Evolutionary conservation across 441 rosid genomes (phyloP).

Genomic region (Bruguiera hainesii): DNA sequence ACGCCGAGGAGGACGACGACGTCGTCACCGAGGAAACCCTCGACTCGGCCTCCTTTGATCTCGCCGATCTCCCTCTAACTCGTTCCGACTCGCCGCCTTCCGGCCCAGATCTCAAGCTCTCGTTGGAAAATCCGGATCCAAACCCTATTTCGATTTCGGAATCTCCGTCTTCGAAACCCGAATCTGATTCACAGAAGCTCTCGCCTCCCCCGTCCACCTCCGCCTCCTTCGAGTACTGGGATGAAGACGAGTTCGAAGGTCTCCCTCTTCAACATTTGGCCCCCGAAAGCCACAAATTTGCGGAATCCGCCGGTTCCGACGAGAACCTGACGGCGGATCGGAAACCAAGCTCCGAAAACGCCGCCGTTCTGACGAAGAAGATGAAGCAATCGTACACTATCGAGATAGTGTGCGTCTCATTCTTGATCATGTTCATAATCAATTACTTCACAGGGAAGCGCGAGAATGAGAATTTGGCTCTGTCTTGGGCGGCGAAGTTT

Average conservation of each 20-base stretch:
- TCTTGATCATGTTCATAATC: slow-evolving; percentile 51
- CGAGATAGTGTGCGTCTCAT: slow-evolving; percentile 59
- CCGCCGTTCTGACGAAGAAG: slow-evolving; percentile 6
- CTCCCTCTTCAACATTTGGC: slow-evolving; percentile 42
- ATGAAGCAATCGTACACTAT: slow-evolving; percentile 39
- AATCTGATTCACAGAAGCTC: slow-evolving; percentile 26
- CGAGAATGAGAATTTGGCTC: slow-evolving; percentile 82
- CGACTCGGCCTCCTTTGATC: slow-evolving; percentile 34
- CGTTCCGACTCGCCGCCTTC: slow-evolving; percentile 41
- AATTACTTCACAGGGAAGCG: slow-evolving; percentile 80
- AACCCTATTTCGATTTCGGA: slow-evolving; percentile 26
- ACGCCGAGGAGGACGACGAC: slow-evolving; percentile 73
- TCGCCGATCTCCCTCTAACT: slow-evolving; percentile 53
- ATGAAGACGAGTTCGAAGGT: slow-evolving; percentile 95
- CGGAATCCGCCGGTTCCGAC: slow-evolving; percentile 33
- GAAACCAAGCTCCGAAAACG: neutral
- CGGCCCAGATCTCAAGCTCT: slow-evolving; percentile 27
- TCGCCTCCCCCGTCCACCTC: slow-evolving; percentile 27
- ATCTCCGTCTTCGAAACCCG: slow-evolving; percentile 7
- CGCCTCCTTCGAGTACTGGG: slow-evolving; percentile 72
- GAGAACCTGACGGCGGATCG: slow-evolving; percentile 29
- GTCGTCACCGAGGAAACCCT: slow-evolving; percentile 38
- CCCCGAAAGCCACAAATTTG: slow-evolving; percentile 20
- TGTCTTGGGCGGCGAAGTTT: slow-evolving; percentile 87
- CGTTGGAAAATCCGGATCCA: slow-evolving; percentile 7